Conservation (phyloP, 371 early-diverging fungal genomes). For the Rhizopus sp. region DNA sequence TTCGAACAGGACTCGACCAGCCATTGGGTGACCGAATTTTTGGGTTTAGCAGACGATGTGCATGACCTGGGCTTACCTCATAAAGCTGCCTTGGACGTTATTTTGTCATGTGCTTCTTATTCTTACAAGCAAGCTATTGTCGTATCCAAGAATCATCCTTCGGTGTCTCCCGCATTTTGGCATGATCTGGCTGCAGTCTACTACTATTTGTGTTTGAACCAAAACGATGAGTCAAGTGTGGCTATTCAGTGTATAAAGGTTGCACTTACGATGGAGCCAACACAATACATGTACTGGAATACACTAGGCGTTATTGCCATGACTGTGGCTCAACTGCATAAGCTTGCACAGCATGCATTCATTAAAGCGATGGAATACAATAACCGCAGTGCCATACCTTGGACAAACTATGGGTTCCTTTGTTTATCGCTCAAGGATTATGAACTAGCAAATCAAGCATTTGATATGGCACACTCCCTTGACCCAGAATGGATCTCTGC, state of each 20-base stretch:
- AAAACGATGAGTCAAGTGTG: constrained; percentile 22
- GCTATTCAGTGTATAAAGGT: constrained; percentile 58
- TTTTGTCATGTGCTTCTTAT: constrained; percentile 48
- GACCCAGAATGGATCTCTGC: constrained; percentile 82
- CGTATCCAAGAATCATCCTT: constrained; percentile 35
- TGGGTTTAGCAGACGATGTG: constrained; percentile 23
- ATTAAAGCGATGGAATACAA: constrained; percentile 78
- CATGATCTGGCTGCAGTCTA: constrained; percentile 52
- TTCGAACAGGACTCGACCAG: constrained; percentile 35
- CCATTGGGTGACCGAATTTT: constrained; percentile 34
- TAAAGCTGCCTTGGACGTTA: constrained; percentile 36
- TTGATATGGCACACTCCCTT: constrained; percentile 71
- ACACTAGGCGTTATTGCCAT: constrained; percentile 73
- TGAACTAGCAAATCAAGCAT: constrained; percentile 80
- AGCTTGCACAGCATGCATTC: constrained; percentile 83
- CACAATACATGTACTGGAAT: constrained; percentile 70
- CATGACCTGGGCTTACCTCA: constrained; percentile 34
- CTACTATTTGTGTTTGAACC: constrained; percentile 30
- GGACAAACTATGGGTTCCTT: constrained; percentile 88
- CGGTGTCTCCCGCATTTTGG: constrained; percentile 46
- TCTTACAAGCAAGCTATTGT: constrained; percentile 59
- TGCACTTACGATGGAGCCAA: constrained; percentile 68
- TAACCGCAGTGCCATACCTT: constrained; percentile 66
- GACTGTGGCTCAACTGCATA: constrained; percentile 37
- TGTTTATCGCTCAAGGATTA: constrained; percentile 74